Evolutionary conservation across 345 rosid species (phyloP).

Genomic region (Isatis tinctoria): DNA sequence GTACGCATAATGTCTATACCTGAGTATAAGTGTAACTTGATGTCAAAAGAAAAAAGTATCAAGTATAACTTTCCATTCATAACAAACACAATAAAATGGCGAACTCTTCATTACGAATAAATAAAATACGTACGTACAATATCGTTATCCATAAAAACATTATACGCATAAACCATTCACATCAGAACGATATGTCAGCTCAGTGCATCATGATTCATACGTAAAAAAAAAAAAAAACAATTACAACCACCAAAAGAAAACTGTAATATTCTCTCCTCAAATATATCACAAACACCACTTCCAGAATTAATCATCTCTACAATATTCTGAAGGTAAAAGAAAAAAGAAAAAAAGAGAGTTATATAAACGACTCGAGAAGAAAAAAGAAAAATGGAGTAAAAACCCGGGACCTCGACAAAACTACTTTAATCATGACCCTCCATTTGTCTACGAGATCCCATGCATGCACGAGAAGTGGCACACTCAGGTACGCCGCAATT

Average conservation of each 20-base stretch:
- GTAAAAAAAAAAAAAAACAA: neutral
- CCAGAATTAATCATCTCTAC: slow-evolving; percentile 26
- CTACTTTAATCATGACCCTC: slow-evolving; percentile 14
- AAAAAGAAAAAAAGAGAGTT: neutral
- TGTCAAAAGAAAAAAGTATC: no score
- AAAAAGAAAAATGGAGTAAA: slow-evolving; percentile 14
- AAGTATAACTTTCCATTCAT: neutral
- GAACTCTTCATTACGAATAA: neutral
- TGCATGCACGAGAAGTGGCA: slow-evolving; percentile 48
- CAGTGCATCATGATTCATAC: neutral
- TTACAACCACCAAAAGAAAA: neutral
- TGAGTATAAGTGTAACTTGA: no score
- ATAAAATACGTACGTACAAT: neutral
- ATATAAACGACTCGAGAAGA: neutral
- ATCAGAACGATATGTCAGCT: slow-evolving; percentile 1
- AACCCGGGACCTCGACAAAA: slow-evolving; percentile 15
- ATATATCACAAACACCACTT: slow-evolving; percentile 23
- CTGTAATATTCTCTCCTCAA: slow-evolving; percentile 2
- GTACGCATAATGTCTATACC: no score
- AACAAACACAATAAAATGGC: neutral
- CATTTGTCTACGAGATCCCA: slow-evolving; percentile 35
- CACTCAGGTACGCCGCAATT: slow-evolving; percentile 16
- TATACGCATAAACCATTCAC: neutral
- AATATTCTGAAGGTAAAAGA: slow-evolving; percentile 12
- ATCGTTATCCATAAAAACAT: neutral